Percentiles rank a stretch among this genome's conserved stretches.
These are phyloP conservation scores for Ogataea sp. DNA, from an alignment of 805 yeast genomes.

Conservation along the genomic window DNA sequence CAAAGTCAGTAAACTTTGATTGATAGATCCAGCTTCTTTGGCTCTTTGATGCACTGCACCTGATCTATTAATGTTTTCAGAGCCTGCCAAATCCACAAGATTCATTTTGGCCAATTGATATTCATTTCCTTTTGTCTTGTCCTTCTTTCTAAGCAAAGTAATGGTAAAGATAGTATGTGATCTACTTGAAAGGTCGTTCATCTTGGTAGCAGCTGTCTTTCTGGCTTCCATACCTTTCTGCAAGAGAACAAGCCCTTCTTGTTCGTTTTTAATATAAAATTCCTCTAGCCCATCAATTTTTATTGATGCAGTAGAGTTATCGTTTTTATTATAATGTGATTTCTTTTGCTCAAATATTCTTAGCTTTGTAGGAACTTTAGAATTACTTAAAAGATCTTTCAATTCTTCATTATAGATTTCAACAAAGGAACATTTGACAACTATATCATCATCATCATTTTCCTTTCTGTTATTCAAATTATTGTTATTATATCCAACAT, in stretches of 20 bases:
- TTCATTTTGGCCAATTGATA: slow-evolving; percentile 35
- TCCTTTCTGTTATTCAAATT: slow-evolving; percentile 1
- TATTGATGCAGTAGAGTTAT: slow-evolving; percentile 22
- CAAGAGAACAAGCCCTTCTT: slow-evolving; percentile 48
- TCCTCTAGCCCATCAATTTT: slow-evolving; percentile 61
- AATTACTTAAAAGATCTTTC: slow-evolving; percentile 36
- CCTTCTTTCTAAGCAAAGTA: slow-evolving; percentile 38
- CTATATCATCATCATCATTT: slow-evolving; percentile 23
- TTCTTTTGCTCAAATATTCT: slow-evolving; percentile 30
- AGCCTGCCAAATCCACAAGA: slow-evolving; percentile 90
- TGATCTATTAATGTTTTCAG: slow-evolving; percentile 79
- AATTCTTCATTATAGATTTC: slow-evolving; percentile 40
- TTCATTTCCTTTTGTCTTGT: slow-evolving; percentile 9
- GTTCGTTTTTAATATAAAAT: slow-evolving; percentile 42
- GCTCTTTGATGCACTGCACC: slow-evolving; percentile 86
- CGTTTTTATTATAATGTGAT: slow-evolving; percentile 3
- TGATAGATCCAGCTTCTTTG: slow-evolving; percentile 88
- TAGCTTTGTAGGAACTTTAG: slow-evolving; percentile 20
- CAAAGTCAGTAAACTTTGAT: slow-evolving; percentile 77
- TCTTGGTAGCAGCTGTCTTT: slow-evolving; percentile 64
- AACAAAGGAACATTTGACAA: slow-evolving; percentile 44
- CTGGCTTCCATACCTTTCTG: slow-evolving; percentile 51
- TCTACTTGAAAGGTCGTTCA: slow-evolving; percentile 67
- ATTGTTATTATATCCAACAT: neutral
- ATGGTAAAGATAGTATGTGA: slow-evolving; percentile 74